phyloP scores from a whole-genome alignment of 352 stramenopile genomes.

The Globisporangium camurandrum region DNA sequence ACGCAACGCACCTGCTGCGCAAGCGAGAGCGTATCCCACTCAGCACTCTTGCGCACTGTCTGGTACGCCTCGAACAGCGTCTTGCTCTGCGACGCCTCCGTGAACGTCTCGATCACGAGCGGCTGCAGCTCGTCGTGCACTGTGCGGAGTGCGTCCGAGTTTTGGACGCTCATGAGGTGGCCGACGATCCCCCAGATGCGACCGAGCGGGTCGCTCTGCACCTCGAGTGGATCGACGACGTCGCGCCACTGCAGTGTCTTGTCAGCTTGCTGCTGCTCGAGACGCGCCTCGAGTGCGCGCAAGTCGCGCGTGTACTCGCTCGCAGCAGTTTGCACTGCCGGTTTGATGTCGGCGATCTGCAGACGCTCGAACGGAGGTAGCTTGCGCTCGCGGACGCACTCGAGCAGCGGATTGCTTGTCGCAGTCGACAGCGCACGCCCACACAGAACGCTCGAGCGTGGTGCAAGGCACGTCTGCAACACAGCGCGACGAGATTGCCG shows the following conservation, averaged over 20 bases:
- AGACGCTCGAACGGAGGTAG: conserved; percentile 67
- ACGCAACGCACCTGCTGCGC: conserved; percentile 46
- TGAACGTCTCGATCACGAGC: conserved; percentile 91
- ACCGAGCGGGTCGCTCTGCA: conserved; percentile 86
- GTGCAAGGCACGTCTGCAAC: too few relatives aligned
- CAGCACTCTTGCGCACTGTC: conserved; percentile 54
- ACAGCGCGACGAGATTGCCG: too few relatives aligned
- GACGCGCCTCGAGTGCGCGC: conserved; percentile 29
- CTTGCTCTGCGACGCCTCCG: conserved; percentile 89
- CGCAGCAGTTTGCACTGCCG: conserved; percentile 45
- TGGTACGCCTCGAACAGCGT: conserved; percentile 89
- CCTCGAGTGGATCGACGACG: conserved; percentile 90
- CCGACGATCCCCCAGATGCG: conserved; percentile 94
- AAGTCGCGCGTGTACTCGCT: conserved; percentile 44
- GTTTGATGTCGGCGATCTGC: conserved; percentile 49
- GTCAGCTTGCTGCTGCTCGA: conserved; percentile 10
- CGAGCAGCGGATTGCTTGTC: conserved; percentile 39
- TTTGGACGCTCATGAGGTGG: conserved; percentile 96
- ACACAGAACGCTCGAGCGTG: not conserved
- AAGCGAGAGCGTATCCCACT: conserved; percentile 46
- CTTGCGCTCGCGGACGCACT: conserved; percentile 44
- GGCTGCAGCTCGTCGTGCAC: conserved; percentile 92
- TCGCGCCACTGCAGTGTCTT: conserved; percentile 64
- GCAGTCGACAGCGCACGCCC: conserved; percentile 3
- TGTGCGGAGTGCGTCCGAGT: conserved; percentile 91